Base-by-base conservation (phyloP, 78 protist genomes). In the Dictyostelium discoideum region DNA sequence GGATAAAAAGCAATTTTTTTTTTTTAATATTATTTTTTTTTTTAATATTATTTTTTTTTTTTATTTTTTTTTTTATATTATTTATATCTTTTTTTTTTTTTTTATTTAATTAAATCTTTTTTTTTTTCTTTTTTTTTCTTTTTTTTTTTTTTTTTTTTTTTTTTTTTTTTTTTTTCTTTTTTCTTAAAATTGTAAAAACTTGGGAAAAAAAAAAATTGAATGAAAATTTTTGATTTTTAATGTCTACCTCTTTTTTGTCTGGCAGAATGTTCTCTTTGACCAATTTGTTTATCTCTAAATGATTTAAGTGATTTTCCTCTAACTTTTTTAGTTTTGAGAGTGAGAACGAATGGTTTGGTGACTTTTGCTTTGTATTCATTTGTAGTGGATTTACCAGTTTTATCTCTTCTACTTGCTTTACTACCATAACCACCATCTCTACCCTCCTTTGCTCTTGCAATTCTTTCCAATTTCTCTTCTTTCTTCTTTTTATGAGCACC, bases 361-460 rank as follows among this genome's bases (percentile, higher is more conserved):
- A 39, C 63, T 63, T 89, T 89, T 11, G 94, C 86, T 81, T 89
- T 78, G 8, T 26, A 48, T 67, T 89, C 89, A 57, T 85, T 94
- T 40, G 93, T 84, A 22, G 84, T 86, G 46, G 94, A 77, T 48
- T 67, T 87, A 48, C 92, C 92, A 26, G 29, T n/a, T 69, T 39
- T 83, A n/a, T 80, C 96, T 60, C 84, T 80, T 18, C 73, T 39
- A 11, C 46, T 37, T 42, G 82, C 82, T 82, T 77, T 74, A 42
- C 83, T 77, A 24, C 63, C 77, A 57, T 82, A 94, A 14, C 87
- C 93, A 32, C 77, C 93, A 22, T 78, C 97, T 73, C 97, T 85
- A 84, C 93, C 93, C 26, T 81, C 90, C 80, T 63, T 44, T 7
- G 84, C 72, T 32, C 40, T 5, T 16, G 50, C 60, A 3, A 93